Base-by-base conservation (phyloP, 345 rosid genomes). In the Eucalyptus fibrosa region DNA sequence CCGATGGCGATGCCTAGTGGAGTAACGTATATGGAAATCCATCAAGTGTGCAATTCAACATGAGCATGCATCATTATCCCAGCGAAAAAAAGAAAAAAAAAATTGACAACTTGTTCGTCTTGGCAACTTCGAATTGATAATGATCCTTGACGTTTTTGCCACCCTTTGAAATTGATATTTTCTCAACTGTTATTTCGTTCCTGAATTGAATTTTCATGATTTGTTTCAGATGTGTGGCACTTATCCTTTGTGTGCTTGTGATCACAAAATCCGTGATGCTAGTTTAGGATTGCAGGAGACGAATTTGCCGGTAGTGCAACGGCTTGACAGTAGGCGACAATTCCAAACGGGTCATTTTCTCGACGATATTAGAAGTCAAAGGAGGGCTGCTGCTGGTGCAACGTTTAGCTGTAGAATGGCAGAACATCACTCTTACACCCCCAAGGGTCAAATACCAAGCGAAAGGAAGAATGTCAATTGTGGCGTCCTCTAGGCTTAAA, bases 171-270 rank as follows among this genome's bases (percentile, higher is more conserved):
- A 37, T 37, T 10, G 45, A 19, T 14, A 37, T 72, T 72, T 72
- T 72, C 26, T 37, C 5, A 2, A 12, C 7, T 0, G 2, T 21
- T 19, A 2, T 37, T 21, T 37, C 5, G 0, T 37, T 2, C 45
- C 16, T 1, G 9, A 8, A 40, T 21, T 77, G 83, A 37, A 11
- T 77, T 77, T 77, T 40, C 47, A 12, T 7, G 28, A 11, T 77
- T 11, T 6, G 83, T 37, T 21, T 23, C 42, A 1, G 83, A 37
- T 72, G 82, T 3, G 26, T 5, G 45, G 82, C 26, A 0, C 26
- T 37, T 19, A 26, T 72, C 82, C 23, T 5, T 3, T 18, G 82
- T 34, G 19, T 10, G 45, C 14, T 72, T 23, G 42, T 32, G 80
- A 19, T 32, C 80, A 17, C 23, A 67, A 17, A 17, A 16, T 69